Evolutionary conservation across 202 grass and related monocot species (phyloP), one percentile per base, ranked within the genome.

Genomic region (Carex arenaria): DNA sequence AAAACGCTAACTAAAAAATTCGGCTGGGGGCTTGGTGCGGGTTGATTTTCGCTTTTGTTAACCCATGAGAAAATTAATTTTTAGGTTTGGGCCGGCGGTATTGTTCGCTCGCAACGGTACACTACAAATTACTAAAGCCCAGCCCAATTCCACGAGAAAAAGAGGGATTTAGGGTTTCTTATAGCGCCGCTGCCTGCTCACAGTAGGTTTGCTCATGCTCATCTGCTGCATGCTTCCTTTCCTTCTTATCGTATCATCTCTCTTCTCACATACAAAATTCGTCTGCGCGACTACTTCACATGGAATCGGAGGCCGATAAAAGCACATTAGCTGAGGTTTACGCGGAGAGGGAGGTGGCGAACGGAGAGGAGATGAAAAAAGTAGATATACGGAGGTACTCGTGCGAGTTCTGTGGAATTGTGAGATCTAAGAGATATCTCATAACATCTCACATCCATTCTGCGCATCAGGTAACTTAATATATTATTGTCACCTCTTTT

Each of bases 331-430:
- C 72, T 74, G 90, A 81, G 82, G 80, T 26, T 85, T 83, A 55
- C 56, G 88, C 42, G 20, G 79, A 14, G 20, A 71, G 3, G 15
- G 53, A 57, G 57, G 89, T 78, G 20, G 70, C 3, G 18, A 80
- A 9, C 6, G 53, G 68, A 40, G 19, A 87, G 38, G 85, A 65
- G 13, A 83, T 47, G 15, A 64, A 57, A 61, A 68, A 19, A 77
- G 82, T 61, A 61, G 84, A 98, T 78, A 86, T 93, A 67, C 93
- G 93, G 61, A 87, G 80, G 69, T 93, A 95, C 84, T 73, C 85
- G 36, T 98, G 95, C 84, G 89, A 92, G 28, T 93, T 89, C 84
- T 98, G 93, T 66, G 84, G 70, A 2, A 84, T 98, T 84, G 69
- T 85, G 34, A 89, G 91, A 76, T 95, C 91, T 7, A 98, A 98